Conservation (phyloP, 768 basidiomycete genomes). For the Lentinula raphanica region DNA sequence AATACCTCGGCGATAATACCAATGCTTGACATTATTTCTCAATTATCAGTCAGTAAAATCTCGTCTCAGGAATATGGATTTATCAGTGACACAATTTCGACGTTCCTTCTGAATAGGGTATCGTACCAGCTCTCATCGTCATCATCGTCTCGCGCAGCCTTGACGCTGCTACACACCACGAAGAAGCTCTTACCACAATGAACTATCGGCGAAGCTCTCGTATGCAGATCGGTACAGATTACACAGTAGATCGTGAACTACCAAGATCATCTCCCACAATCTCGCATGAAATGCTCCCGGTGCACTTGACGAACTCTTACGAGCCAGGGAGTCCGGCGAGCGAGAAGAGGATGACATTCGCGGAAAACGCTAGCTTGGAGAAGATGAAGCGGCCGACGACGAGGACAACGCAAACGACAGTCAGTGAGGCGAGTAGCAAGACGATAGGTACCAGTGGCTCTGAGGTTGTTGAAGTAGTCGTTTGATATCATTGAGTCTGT, state of each 20-base stretch:
- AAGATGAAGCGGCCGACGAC: neutral
- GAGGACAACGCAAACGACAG: neutral
- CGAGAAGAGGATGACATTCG: neutral
- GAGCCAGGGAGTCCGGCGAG: neutral
- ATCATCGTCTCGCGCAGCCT: constrained; percentile 4
- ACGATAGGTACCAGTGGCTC: neutral
- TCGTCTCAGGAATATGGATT: no score
- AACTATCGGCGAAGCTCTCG: neutral
- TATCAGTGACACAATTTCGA: neutral
- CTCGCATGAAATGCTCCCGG: neutral
- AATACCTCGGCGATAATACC: constrained; percentile 1
- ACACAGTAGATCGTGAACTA: neutral
- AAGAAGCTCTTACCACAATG: constrained; percentile 4
- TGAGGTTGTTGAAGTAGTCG: no score
- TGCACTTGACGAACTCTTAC: neutral
- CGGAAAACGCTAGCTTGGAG: neutral
- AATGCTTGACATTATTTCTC: constrained; percentile 6
- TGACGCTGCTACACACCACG: constrained; percentile 2
- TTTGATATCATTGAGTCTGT: neutral
- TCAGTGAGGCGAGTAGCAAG: neutral
- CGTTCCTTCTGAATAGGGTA: neutral
- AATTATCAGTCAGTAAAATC: neutral
- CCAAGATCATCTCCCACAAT: neutral
- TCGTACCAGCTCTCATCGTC: constrained; percentile 7
- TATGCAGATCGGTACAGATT: neutral